A percentile compares a stretch with the other conserved stretches of the same genome.
phyloP scores from a whole-genome alignment of 2,329 filamentous ascomycete species.

The Monilinia vaccinii-corymbosi region DNA sequence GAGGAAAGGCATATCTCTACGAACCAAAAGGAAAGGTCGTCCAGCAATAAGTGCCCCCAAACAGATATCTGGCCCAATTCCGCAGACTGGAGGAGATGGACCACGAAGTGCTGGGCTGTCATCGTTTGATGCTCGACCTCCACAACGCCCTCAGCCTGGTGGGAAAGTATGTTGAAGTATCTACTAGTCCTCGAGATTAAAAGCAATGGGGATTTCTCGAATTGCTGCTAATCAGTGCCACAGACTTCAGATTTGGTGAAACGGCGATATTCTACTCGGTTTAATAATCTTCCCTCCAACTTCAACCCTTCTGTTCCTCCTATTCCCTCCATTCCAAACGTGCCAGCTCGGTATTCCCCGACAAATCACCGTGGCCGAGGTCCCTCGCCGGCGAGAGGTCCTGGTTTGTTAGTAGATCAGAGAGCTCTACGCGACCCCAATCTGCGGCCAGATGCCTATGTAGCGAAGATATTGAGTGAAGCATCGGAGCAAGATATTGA shows the following conservation, averaged over 20 bases:
- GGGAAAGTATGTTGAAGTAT: slow-evolving; percentile 41
- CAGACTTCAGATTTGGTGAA: slow-evolving; percentile 78
- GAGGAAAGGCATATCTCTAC: slow-evolving; percentile 50
- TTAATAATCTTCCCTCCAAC: slow-evolving; percentile 66
- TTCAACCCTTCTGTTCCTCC: slow-evolving; percentile 59
- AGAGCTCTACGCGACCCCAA: slow-evolving; percentile 72
- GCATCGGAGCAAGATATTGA: slow-evolving; percentile 29
- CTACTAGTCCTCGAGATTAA: not conserved
- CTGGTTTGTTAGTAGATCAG: slow-evolving; percentile 61
- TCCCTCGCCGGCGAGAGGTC: slow-evolving; percentile 31
- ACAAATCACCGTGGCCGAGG: slow-evolving; percentile 21
- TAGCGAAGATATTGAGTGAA: slow-evolving; percentile 33
- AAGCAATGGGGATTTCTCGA: not conserved
- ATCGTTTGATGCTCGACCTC: slow-evolving; percentile 31
- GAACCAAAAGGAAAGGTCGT: slow-evolving; percentile 53
- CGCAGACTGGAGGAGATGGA: slow-evolving; percentile 39
- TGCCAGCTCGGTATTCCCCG: slow-evolving; percentile 43
- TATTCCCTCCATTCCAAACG: slow-evolving; percentile 61
- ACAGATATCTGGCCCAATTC: slow-evolving; percentile 54
- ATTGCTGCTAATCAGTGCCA: slow-evolving; percentile 7
- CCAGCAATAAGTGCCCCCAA: slow-evolving; percentile 52
- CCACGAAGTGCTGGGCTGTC: slow-evolving; percentile 31
- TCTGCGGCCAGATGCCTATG: slow-evolving; percentile 71
- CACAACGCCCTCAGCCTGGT: slow-evolving; percentile 43
- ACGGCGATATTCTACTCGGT: slow-evolving; percentile 85